phyloP scores from a whole-genome alignment of 1,284 basidiomycete genomes.

The Microbotryomycetes sp. region DNA sequence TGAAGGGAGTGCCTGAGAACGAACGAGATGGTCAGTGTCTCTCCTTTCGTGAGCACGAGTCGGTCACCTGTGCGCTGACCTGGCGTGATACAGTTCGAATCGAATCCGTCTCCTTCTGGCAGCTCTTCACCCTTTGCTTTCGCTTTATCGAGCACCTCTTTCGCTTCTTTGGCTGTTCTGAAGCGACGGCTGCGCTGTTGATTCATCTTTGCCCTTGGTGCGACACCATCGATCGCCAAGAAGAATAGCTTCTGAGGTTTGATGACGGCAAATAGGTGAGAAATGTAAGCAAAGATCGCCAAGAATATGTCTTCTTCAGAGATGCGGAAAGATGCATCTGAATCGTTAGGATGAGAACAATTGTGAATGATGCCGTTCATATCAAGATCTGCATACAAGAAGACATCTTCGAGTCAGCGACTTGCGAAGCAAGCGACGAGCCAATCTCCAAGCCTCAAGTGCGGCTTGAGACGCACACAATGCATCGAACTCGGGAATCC shows the following conservation, averaged over 20 bases:
- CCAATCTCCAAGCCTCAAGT: too few species aligned
- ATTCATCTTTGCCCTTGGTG: constrained; percentile 99
- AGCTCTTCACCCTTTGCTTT: constrained; percentile 80
- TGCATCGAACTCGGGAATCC: constrained; percentile 73
- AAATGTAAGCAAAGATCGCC: constrained; percentile 93
- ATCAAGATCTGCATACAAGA: constrained; percentile 56
- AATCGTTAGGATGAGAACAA: constrained; percentile 90
- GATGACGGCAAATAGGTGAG: constrained; percentile 93
- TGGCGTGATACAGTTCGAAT: constrained; percentile 98
- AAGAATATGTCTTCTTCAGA: constrained; percentile 97
- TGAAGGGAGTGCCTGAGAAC: constrained; percentile 80
- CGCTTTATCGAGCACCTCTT: constrained; percentile 79
- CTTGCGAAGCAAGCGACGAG: too few species aligned
- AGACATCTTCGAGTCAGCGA: too few species aligned
- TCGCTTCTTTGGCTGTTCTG: constrained; percentile 87
- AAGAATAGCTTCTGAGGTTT: constrained; percentile 75
- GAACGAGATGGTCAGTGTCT: not conserved
- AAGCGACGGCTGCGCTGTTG: constrained; percentile 93
- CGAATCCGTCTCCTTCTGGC: constrained; percentile 73
- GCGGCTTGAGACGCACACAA: constrained; percentile 20
- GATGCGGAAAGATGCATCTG: constrained; percentile 87
- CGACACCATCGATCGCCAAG: constrained; percentile 97
- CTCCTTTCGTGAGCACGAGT: not conserved
- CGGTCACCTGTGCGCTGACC: constrained; percentile 51
- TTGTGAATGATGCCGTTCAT: constrained; percentile 99